Percentiles rank a stretch among this genome's conserved stretches.
These are phyloP conservation scores for Moringa oleifera DNA, from an alignment of 345 rosid genomes.

Conservation along the genomic window DNA sequence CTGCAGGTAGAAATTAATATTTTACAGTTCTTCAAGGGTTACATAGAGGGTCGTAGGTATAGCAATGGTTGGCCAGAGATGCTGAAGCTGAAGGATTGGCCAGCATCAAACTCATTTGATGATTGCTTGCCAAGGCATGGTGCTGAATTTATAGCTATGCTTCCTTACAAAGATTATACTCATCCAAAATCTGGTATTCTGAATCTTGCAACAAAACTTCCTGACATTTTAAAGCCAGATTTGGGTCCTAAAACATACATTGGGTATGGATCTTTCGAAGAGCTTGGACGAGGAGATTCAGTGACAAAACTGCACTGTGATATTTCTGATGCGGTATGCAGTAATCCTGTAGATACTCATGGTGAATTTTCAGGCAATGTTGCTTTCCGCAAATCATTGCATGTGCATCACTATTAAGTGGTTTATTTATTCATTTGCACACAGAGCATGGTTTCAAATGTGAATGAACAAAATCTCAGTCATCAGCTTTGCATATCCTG, in stretches of 20 bases:
- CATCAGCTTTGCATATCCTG: not conserved
- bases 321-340: conserved; percentile 53
- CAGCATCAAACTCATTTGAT: conserved; percentile 45
- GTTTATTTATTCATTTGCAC: not conserved
- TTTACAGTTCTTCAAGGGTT: conserved; percentile 47
- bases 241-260: conserved; percentile 66
- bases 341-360: not conserved
- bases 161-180: conserved; percentile 48
- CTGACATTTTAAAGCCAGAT: conserved; percentile 48
- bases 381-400: not conserved
- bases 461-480: too few species aligned
- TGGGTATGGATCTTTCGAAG: conserved; percentile 39
- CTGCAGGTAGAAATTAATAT: conserved; percentile 51
- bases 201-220: conserved; percentile 51
- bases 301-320: conserved; percentile 55
- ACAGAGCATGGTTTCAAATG: not conserved
- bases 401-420: not conserved
- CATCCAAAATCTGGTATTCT: conserved; percentile 42
- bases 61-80: conserved; percentile 45
- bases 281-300: conserved; percentile 60
- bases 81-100: conserved; percentile 63
- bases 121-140: conserved; percentile 56
- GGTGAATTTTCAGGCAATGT: not conserved
- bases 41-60: conserved; percentile 40
- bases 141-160: conserved; percentile 44